These are phyloP conservation scores for Boletellus emodensis DNA, from an alignment of 768 basidiomycete species.

Conservation along the genomic window DNA sequence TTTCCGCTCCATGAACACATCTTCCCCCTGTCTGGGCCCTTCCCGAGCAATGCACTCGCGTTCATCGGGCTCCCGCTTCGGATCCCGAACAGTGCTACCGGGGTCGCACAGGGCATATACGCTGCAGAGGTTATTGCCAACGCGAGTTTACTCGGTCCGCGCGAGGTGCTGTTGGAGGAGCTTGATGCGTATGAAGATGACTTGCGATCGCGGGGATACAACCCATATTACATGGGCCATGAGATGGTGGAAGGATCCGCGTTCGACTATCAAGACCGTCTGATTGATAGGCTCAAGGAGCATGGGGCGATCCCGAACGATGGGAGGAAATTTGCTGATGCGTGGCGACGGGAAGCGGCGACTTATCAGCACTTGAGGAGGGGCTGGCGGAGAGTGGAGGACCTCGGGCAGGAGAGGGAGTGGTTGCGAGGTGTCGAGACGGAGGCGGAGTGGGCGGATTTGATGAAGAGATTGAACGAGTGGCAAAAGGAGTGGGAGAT, in stretches of 20 bases:
- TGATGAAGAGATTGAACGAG: slow-evolving; percentile 44
- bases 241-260: slow-evolving; percentile 7
- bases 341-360: slow-evolving; percentile 41
- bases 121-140: slow-evolving; percentile 43
- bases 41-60: slow-evolving; percentile 49
- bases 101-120: slow-evolving; percentile 42
- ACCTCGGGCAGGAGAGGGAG: slow-evolving; percentile 33
- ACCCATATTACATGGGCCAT: slow-evolving; percentile 51
- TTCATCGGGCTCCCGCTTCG: slow-evolving; percentile 52
- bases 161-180: slow-evolving; percentile 15
- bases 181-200: slow-evolving; percentile 16
- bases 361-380: slow-evolving; percentile 34
- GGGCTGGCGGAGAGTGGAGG: slow-evolving; percentile 45
- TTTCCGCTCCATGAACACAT: slow-evolving; percentile 54
- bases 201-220: slow-evolving; percentile 35
- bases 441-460: slow-evolving; percentile 47
- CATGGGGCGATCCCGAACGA: slow-evolving; percentile 21
- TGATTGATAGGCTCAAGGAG: slow-evolving; percentile 10
- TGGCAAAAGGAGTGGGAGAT: slow-evolving; percentile 55
- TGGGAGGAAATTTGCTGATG: slow-evolving; percentile 45
- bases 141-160: slow-evolving; percentile 37
- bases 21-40: slow-evolving; percentile 44
- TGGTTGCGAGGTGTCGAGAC: slow-evolving; percentile 50
- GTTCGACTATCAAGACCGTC: slow-evolving; percentile 41
- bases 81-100: slow-evolving; percentile 37